phyloP scores from a whole-genome alignment of 176 grass and related monocot species.

The Carex myosuroides region DNA sequence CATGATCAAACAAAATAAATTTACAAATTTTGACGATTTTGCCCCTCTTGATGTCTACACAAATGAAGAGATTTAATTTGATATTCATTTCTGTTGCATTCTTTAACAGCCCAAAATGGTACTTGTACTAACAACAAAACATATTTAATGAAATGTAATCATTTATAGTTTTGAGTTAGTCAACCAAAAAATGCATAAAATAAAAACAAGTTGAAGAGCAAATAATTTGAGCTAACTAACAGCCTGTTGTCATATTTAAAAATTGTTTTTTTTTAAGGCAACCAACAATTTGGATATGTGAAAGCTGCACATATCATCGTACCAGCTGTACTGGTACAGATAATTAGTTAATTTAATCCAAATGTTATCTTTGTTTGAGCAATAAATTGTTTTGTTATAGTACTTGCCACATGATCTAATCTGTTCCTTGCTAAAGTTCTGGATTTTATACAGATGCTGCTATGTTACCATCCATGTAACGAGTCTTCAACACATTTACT shows the following conservation, averaged over 20 bases:
- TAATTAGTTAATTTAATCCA: background rate
- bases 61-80: too few relatives aligned
- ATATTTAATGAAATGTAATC: background rate
- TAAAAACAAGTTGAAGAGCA: background rate
- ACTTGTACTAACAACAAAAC: background rate
- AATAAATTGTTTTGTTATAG: background rate
- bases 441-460: background rate
- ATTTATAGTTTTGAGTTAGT: background rate
- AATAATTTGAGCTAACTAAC: background rate
- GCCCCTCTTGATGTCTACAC: too few relatives aligned
- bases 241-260: background rate
- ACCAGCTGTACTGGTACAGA: conserved; percentile 6
- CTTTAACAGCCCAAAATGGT: background rate
- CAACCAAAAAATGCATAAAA: background rate
- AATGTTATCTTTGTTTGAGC: background rate
- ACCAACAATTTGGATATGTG: background rate
- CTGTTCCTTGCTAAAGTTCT: background rate
- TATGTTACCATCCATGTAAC: background rate
- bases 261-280: background rate
- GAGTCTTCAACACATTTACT: background rate
- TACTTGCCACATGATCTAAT: background rate
- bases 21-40: too few relatives aligned
- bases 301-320: background rate
- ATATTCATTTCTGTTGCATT: background rate
- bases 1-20: too few relatives aligned